Base-by-base conservation (phyloP, 2,329 filamentous ascomycete genomes). In the Zasmidium citrigriseum region DNA sequence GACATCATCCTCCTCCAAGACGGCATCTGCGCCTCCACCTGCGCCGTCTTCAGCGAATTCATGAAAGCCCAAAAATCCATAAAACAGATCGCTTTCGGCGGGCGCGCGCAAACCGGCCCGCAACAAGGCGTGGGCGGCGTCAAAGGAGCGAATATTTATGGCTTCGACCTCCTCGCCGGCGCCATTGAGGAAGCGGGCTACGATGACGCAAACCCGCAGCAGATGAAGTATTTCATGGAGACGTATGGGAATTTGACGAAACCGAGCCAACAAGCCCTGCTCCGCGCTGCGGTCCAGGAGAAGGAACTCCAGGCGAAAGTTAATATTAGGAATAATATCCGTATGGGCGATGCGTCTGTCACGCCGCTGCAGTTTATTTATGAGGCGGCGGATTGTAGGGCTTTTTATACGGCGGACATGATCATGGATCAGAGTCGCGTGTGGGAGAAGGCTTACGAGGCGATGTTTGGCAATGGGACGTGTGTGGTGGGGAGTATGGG, bases 1-100 rank as follows among this genome's bases (percentile, higher is more conserved):
- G 70, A 78, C 61, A 76, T 78, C 55, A 68, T 78, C 27, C 72
- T 78, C 25, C 62, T 78, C 2, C 70, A 73, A 61, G 77, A 79
- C 59, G 76, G 76, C 52, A 68, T 69, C 65, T 78, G 77, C 65
- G 74, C 72, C 1, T 77, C 75, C 1, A 76, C 76, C 9, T 79
- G 77, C 61, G 72, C 75, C 50, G 70, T 78, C 46, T 75, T 74
- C 53, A 64, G 70, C 23, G 76, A 78, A 54, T 68, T 78, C 20
- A 72, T 78, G 63, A 75, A 75, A 23, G 72, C 72, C 48, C 72
- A 76, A 63, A 75, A 70, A 21, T 65, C 63, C 22, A 73, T 76
- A n/a, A 68, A 71, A 29, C 72, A 70, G 44, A 70, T 79, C 24
- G 74, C 66, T 0, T 61, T 77, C 9, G 77, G 76, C 11, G 77